Evolutionary conservation across 306 rosid genomes (phyloP).

Genomic region (Neltuma alba): DNA sequence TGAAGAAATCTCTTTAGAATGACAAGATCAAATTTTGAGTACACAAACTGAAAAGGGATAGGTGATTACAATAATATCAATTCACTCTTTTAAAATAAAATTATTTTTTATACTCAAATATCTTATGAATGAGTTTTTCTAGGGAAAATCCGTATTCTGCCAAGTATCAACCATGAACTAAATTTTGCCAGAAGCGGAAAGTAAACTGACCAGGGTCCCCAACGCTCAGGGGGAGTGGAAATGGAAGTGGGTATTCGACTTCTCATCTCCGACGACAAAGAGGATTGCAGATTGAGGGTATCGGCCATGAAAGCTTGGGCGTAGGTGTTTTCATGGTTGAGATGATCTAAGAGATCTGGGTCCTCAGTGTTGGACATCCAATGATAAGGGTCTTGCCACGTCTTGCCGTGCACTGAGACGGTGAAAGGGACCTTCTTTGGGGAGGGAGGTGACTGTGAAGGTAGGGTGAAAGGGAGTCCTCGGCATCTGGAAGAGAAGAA

Average conservation of each 20-base stretch:
- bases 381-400: constrained; percentile 77
- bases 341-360: constrained; percentile 58
- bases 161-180: background rate
- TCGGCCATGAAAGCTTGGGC: constrained; percentile 87
- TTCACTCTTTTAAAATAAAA: background rate
- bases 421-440: constrained; percentile 67
- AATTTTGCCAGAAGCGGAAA: background rate
- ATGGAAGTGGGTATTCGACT: constrained; percentile 61
- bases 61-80: background rate
- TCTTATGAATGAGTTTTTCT: background rate
- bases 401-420: constrained; percentile 61
- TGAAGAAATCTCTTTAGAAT: background rate
- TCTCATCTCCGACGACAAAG: constrained; percentile 73
- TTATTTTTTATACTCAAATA: background rate
- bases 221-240: constrained; percentile 89
- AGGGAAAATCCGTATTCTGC: background rate
- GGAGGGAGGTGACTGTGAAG: constrained; percentile 52
- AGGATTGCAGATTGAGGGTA: constrained; percentile 51
- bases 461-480: constrained; percentile 37
- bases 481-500: constrained; percentile 55
- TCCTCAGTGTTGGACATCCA: constrained; percentile 88
- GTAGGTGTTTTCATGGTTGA: constrained; percentile 67
- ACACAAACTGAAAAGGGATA: background rate
- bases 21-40: background rate
- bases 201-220: constrained; percentile 86